These are phyloP conservation scores for Breviolum minutum DNA, from an alignment of 73 alveolate genomes.

Conservation along the genomic window DNA sequence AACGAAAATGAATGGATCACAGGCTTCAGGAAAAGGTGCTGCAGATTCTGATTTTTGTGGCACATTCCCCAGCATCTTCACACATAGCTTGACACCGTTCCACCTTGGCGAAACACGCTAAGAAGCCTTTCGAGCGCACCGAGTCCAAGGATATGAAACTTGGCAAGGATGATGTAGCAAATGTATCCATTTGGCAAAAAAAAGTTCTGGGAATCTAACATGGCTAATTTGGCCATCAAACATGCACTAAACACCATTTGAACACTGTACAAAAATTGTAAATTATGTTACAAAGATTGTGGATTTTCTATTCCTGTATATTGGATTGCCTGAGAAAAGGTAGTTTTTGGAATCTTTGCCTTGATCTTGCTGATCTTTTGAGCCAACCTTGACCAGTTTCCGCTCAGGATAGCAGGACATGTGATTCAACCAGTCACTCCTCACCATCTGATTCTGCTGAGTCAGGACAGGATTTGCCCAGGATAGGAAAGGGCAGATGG, in stretches of 20 bases:
- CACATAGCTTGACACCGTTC: not conserved
- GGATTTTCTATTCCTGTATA: too few relatives aligned
- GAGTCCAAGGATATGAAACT: constrained; percentile 1
- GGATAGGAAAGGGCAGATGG: too few relatives aligned
- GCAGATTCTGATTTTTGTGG: too few relatives aligned
- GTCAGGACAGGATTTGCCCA: not conserved
- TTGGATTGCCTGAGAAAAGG: too few relatives aligned
- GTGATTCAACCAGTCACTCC: constrained; percentile 55
- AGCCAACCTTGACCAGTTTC: not conserved
- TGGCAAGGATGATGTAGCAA: not conserved
- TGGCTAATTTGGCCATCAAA: too few relatives aligned
- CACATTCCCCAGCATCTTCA: not conserved
- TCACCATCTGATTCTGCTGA: constrained; percentile 61
- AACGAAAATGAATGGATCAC: not conserved
- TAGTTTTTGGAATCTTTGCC: too few relatives aligned
- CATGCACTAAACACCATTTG: too few relatives aligned
- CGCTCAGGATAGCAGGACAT: constrained; percentile 46
- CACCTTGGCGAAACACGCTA: not conserved
- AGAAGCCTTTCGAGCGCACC: constrained; percentile 32
- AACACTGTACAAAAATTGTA: not conserved
- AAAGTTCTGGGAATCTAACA: too few relatives aligned
- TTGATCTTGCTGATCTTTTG: too few relatives aligned
- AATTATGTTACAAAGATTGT: not conserved
- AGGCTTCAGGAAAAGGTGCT: not conserved
- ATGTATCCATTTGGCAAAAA: too few relatives aligned